Base-by-base conservation (phyloP, 148 eudicot genomes). In the Fagopyrum tataricum region DNA sequence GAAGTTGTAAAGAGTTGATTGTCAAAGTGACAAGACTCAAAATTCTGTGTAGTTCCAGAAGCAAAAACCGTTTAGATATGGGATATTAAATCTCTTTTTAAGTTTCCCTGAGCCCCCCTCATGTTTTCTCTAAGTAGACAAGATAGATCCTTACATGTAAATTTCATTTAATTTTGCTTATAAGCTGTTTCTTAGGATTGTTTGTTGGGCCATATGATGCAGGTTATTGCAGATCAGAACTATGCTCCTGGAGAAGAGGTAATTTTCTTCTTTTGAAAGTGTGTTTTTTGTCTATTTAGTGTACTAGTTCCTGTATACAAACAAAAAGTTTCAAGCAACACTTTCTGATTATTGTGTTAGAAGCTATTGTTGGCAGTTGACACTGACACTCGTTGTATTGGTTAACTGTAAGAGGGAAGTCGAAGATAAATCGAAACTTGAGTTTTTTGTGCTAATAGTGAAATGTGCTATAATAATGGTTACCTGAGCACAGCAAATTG, bases 161-260 rank as follows among this genome's bases (percentile, higher is more conserved):
- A 1, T 31, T 24, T 37, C 1, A 14, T 0, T 14, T 17, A 64
- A 37, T 13, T 4, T 37, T 31, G 6, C 12, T 31, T 64, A 13
- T 14, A 64, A 37, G 9, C 41, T 64, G 2, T 39, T n/a, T n/a
- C n/a, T n/a, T 64, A 43, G 61, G 24, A 55, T 64, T 64, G 69
- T 13, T 58, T 23, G 13, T 58, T 21, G 31, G 3, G 31, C 44
- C 44, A 12, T 8, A 64, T 64, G 13, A 18, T 79, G 77, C 85
- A 91, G 96, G 96, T 92, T 78, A 77, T 88, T 83, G 91, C 96
- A 61, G 98, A 92, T 81, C 85, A 87, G 59, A 73, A 83, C 58
- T 92, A 88, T 79, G 81, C 55, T 79, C 87, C 87, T 55, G 96
- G 88, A 75, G 98, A 92, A 81, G 85, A 92, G 93, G 95, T 89